These are phyloP conservation scores for Carex sylvatica DNA, from an alignment of 202 grass and related monocot species.

Conservation along the genomic window DNA sequence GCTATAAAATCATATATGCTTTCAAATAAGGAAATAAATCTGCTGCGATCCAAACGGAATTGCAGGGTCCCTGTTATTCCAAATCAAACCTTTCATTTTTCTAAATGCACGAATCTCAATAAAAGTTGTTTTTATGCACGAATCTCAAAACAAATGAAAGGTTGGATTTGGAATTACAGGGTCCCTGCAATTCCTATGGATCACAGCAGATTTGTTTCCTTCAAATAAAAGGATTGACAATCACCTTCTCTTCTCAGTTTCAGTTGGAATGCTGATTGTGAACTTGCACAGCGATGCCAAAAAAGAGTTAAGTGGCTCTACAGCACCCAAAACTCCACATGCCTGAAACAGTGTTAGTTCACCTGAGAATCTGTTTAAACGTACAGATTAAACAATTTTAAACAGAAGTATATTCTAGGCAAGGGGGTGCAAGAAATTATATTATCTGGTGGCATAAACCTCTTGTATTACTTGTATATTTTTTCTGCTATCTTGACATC, in stretches of 20 bases:
- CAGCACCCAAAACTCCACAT: slow-evolving; percentile 87
- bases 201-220: too few relatives aligned
- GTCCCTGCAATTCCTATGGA: too few relatives aligned
- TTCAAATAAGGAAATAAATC: too few relatives aligned
- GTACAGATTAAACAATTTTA: slow-evolving; percentile 5
- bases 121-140: too few relatives aligned
- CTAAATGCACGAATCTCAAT: too few relatives aligned
- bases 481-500: neutral
- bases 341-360: slow-evolving; percentile 61
- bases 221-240: slow-evolving; percentile 11
- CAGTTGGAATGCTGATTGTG: slow-evolving; percentile 89
- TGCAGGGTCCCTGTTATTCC: too few relatives aligned
- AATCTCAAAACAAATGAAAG: too few relatives aligned
- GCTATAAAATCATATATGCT: neutral
- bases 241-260: slow-evolving; percentile 93
- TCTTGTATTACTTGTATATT: neutral
- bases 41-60: too few relatives aligned
- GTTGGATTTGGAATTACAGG: too few relatives aligned
- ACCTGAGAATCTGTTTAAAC: neutral
- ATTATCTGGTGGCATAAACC: neutral
- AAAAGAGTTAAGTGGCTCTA: slow-evolving; percentile 97
- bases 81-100: too few relatives aligned
- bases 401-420: neutral
- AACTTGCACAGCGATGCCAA: slow-evolving; percentile 99
- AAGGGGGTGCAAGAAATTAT: neutral